These are phyloP conservation scores for Casuarina glauca DNA, from an alignment of 306 rosid genomes.

Conservation along the genomic window DNA sequence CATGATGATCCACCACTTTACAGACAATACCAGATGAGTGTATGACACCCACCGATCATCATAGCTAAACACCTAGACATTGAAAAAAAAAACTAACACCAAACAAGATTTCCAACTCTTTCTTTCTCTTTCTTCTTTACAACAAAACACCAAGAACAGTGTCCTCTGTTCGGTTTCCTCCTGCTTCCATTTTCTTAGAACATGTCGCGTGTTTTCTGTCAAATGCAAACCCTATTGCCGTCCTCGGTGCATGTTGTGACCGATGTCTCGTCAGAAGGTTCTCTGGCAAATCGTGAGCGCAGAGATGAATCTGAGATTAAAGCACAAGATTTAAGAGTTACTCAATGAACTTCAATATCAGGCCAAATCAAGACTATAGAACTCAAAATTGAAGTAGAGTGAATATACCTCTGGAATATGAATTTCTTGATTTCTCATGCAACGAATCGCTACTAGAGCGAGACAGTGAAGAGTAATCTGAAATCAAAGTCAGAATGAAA, in stretches of 20 bases:
- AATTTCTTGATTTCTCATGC: slow-evolving; percentile 35
- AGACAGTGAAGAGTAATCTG: slow-evolving; percentile 41
- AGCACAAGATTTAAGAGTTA: background rate
- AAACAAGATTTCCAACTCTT: background rate
- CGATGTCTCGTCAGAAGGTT: slow-evolving; percentile 30
- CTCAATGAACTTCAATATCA: background rate
- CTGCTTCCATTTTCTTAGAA: slow-evolving; percentile 3
- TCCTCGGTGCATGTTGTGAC: slow-evolving; percentile 49
- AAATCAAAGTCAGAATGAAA: background rate
- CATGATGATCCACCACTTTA: slow-evolving; percentile 54
- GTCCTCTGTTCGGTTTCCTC: slow-evolving; percentile 6
- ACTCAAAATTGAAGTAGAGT: slow-evolving; percentile 3
- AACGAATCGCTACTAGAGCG: slow-evolving; percentile 32
- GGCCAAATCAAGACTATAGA: background rate
- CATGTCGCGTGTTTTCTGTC: slow-evolving; percentile 11
- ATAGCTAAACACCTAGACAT: slow-evolving; percentile 6
- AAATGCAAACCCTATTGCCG: slow-evolving; percentile 10
- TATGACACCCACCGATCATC: slow-evolving; percentile 39
- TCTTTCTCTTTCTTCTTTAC: slow-evolving; percentile 23
- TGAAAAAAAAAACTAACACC: background rate
- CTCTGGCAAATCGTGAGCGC: slow-evolving; percentile 26
- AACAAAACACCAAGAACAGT: slow-evolving; percentile 11
- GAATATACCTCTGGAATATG: slow-evolving; percentile 30
- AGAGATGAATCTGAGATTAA: slow-evolving; percentile 30
- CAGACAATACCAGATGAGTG: slow-evolving; percentile 39